A percentile compares a stretch with the other conserved stretches of the same genome.
Evolutionary conservation across 305 asterid species (phyloP).

Genomic region (Rubia occidens): DNA sequence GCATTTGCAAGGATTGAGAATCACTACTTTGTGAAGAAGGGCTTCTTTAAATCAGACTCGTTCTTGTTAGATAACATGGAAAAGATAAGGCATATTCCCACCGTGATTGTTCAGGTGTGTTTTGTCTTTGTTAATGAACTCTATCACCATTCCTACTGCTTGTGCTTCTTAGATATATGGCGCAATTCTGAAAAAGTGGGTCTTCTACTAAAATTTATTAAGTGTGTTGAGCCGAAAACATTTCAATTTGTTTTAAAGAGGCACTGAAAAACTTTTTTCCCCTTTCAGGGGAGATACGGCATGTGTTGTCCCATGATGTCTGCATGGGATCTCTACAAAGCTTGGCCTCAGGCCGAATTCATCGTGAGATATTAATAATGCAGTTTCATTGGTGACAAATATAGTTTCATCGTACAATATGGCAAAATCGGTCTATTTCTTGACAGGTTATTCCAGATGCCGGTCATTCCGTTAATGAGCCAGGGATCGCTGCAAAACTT

Average conservation of each 20-base stretch:
- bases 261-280: not conserved
- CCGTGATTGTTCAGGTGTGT: constrained; percentile 82
- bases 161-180: not conserved
- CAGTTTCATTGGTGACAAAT: not conserved
- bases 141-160: not conserved
- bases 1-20: constrained; percentile 98
- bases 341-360: constrained; percentile 92
- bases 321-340: constrained; percentile 98
- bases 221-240: not conserved
- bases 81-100: constrained; percentile 67
- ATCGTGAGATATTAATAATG: constrained; percentile 34
- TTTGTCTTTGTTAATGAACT: constrained; percentile 4
- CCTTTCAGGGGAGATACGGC: constrained; percentile 81
- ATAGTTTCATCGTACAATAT: not conserved
- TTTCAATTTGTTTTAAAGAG: not conserved
- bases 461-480: constrained; percentile 93
- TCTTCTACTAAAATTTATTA: too few species aligned
- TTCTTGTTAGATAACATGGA: constrained; percentile 74
- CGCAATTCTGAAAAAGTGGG: too few species aligned
- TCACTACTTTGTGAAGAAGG: constrained; percentile 86
- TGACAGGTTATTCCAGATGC: constrained; percentile 67
- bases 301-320: constrained; percentile 92
- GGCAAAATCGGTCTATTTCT: constrained; percentile 8
- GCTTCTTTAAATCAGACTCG: constrained; percentile 68
- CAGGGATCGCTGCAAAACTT: constrained; percentile 65